Base-by-base conservation (phyloP, 2,329 filamentous ascomycete species). In the Colletotrichum higginsianum region DNA sequence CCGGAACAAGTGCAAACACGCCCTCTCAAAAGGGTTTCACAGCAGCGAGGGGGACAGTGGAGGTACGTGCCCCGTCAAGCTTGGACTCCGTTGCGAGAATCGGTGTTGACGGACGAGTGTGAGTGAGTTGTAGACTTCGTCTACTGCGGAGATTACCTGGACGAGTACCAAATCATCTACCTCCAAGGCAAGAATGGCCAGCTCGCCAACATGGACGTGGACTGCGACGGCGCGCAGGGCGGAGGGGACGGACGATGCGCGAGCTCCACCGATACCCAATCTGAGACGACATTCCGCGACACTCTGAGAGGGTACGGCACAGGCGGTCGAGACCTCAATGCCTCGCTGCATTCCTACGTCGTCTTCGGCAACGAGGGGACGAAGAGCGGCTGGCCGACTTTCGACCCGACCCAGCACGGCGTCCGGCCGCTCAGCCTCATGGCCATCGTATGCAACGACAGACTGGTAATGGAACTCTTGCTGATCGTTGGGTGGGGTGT, bases 141-240 rank as follows among this genome's bases (percentile, higher is more conserved):
- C 12, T 88, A 88, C 78, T 88, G 86, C 73, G 85, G 83, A 52
- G 86, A 88, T 71, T 82, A 84, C 65, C 46, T 83, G 16, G 58
- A 76, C 21, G 77, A 82, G 46, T 80, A 79, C 75, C 80, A 82
- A 46, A 80, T 86, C 53, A 79, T 90, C 69, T 90, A 86, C 78
- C 77, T 90, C 16, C 84, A 86, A 68, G 84, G 84, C 55, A 79
- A 77, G 3, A 75, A 78, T 5, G 80, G 80, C 26, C 75, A 82
- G 47, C 80, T 89, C 49, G 84, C 81, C 62, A 86, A 90, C 78
- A 88, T 90, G 86, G 88, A 90, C 74, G 82, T 90, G 65, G 88
- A 89, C 79, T 90, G 88, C 75, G 88, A 90, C 74, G 88, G 88
- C 26, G 76, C 81, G 9, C 82, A 87, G 66, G 77, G 79, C 26